These are phyloP conservation scores for Lentinula lateritia DNA, from an alignment of 768 basidiomycete species.

Conservation along the genomic window DNA sequence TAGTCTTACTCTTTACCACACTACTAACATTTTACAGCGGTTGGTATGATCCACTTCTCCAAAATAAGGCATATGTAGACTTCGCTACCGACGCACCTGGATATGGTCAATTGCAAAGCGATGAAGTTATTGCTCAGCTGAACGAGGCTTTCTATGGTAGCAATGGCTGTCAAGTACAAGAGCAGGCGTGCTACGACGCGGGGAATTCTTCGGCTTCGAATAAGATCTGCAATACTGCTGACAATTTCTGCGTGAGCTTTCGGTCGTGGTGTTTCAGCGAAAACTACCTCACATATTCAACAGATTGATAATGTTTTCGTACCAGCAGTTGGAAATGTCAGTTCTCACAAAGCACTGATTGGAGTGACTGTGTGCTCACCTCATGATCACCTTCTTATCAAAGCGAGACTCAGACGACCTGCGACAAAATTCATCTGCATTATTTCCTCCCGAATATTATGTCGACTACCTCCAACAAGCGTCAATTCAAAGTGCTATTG, in stretches of 20 bases:
- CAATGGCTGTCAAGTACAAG: constrained; percentile 50
- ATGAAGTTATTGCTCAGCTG: constrained; percentile 38
- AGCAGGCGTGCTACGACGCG: constrained; percentile 48
- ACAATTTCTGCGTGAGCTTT: constrained; percentile 50
- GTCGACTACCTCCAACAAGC: constrained; percentile 36
- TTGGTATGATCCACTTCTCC: constrained; percentile 62
- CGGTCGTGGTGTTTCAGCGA: neutral
- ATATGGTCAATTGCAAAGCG: constrained; percentile 55
- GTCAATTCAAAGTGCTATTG: constrained; percentile 37
- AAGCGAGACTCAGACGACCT: constrained; percentile 48
- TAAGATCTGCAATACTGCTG: constrained; percentile 42
- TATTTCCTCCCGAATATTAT: constrained; percentile 57
- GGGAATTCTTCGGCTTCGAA: constrained; percentile 41
- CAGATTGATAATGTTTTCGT: constrained; percentile 41
- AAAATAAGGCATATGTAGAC: constrained; percentile 53
- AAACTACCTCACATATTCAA: neutral
- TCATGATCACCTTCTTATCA: neutral
- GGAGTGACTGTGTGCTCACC: neutral
- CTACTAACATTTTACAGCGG: constrained; percentile 30
- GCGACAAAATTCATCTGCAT: constrained; percentile 39
- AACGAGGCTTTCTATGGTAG: constrained; percentile 41
- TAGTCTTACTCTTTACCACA: neutral
- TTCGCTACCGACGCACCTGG: constrained; percentile 62
- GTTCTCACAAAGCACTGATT: neutral
- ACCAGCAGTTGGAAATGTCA: constrained; percentile 41